Evolutionary conservation across 1,284 basidiomycete species (phyloP).

Genomic region (Golubevia sp.): DNA sequence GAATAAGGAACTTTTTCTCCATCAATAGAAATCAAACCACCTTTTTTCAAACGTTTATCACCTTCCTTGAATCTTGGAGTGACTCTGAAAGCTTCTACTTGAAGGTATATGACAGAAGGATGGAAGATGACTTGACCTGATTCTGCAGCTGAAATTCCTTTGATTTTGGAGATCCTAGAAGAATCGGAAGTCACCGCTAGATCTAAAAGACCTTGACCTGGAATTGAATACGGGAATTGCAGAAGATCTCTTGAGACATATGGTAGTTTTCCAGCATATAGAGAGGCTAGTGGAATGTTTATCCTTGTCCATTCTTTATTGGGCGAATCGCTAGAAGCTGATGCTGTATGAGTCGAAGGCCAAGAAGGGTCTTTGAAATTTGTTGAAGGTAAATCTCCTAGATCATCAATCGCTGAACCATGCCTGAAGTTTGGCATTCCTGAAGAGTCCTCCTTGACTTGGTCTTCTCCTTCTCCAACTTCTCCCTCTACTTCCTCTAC

Average conservation of each 20-base stretch:
- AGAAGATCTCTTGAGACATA: slow-evolving; percentile 51
- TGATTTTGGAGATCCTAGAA: slow-evolving; percentile 37
- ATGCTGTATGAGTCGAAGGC: slow-evolving; percentile 8
- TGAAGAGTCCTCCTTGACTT: too few relatives aligned
- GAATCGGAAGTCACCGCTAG: slow-evolving; percentile 35
- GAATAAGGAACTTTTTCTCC: too few relatives aligned
- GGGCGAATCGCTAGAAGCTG: not conserved
- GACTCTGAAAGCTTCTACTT: slow-evolving; percentile 50
- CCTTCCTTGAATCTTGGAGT: slow-evolving; percentile 34
- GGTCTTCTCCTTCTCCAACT: too few relatives aligned
- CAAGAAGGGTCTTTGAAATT: slow-evolving; percentile 35
- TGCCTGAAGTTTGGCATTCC: slow-evolving; percentile 13
- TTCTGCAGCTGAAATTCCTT: slow-evolving; percentile 35
- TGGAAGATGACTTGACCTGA: slow-evolving; percentile 40
- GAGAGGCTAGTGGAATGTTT: slow-evolving; percentile 26
- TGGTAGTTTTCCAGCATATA: slow-evolving; percentile 56
- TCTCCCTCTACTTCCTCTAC: not conserved
- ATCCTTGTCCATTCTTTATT: slow-evolving; percentile 29
- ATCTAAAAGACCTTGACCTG: slow-evolving; percentile 47
- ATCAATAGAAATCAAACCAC: not conserved
- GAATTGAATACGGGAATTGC: slow-evolving; percentile 52
- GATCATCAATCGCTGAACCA: slow-evolving; percentile 32
- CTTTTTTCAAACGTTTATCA: slow-evolving; percentile 25
- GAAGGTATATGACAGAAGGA: slow-evolving; percentile 38
- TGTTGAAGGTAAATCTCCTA: slow-evolving; percentile 18